phyloP scores from a whole-genome alignment of 2,329 filamentous ascomycete genomes.

The Aspergillus novofumigatus region DNA sequence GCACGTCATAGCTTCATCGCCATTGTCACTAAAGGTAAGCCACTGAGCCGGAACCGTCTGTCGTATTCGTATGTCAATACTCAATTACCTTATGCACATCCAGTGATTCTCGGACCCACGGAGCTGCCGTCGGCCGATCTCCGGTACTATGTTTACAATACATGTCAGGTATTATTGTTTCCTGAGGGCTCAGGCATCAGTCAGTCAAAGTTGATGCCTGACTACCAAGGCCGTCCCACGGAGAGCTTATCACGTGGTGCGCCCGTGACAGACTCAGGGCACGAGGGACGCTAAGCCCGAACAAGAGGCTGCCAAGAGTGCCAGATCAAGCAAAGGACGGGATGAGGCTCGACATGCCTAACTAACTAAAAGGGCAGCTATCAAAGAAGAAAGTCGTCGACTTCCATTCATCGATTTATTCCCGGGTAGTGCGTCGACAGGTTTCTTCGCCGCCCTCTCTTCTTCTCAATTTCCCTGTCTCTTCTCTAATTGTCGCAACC shows the following conservation, averaged over 20 bases:
- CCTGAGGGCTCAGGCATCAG: not conserved
- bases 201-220: not conserved
- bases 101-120: not conserved
- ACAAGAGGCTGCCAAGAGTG: slow-evolving; percentile 10
- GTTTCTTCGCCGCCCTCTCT: slow-evolving; percentile 18
- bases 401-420: too few relatives aligned
- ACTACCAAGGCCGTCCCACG: not conserved
- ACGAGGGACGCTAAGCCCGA: slow-evolving; percentile 7
- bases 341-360: slow-evolving; percentile 12
- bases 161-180: too few relatives aligned
- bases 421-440: slow-evolving; percentile 11
- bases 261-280: not conserved
- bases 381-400: not conserved
- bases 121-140: not conserved
- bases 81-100: too few relatives aligned
- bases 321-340: slow-evolving; percentile 15
- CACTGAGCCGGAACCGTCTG: too few relatives aligned
- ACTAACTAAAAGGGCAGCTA: not conserved
- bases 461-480: slow-evolving; percentile 6
- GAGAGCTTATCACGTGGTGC: not conserved
- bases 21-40: not conserved
- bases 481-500: slow-evolving; percentile 10
- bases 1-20: not conserved
- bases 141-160: not conserved
- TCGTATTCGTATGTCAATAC: too few relatives aligned